Conservation (phyloP, 139 green algal genomes). For the Asterochloris sp. region DNA sequence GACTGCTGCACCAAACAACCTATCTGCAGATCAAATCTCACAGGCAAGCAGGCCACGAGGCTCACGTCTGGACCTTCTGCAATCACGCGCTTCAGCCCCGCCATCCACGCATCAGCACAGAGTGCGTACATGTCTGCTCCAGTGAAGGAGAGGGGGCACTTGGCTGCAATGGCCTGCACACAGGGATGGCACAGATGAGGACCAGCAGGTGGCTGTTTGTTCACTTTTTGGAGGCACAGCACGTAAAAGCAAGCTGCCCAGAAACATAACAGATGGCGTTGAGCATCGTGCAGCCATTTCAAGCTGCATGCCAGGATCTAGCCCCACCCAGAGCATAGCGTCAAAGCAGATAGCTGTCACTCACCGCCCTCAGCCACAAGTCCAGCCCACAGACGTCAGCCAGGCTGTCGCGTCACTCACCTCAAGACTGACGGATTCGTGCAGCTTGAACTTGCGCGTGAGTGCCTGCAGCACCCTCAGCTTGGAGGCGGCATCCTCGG, state of each 20-base stretch:
- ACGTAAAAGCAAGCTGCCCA: no score
- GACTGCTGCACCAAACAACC: neutral
- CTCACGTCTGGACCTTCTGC: neutral
- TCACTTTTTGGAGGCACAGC: no score
- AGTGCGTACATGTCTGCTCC: conserved; percentile 96
- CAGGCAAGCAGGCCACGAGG: neutral
- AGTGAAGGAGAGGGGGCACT: conserved; percentile 60
- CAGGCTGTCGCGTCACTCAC: conserved; percentile 34
- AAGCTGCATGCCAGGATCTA: no score
- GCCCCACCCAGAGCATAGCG: no score
- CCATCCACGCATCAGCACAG: conserved; percentile 89
- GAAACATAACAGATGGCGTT: no score
- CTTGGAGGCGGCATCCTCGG: conserved; percentile 30
- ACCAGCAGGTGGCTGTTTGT: no score
- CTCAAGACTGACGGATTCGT: conserved; percentile 59
- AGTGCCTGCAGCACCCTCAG: conserved; percentile 73
- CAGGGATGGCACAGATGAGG: no score
- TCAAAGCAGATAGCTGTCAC: no score
- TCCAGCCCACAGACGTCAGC: no score
- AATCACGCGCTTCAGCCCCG: conserved; percentile 53
- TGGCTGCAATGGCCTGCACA: neutral
- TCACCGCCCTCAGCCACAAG: no score
- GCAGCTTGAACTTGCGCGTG: conserved; percentile 83
- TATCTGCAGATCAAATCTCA: neutral
- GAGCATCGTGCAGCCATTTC: no score